Conservation (phyloP, 2,329 filamentous ascomycete genomes). For the Colletotrichum plurivorum region DNA sequence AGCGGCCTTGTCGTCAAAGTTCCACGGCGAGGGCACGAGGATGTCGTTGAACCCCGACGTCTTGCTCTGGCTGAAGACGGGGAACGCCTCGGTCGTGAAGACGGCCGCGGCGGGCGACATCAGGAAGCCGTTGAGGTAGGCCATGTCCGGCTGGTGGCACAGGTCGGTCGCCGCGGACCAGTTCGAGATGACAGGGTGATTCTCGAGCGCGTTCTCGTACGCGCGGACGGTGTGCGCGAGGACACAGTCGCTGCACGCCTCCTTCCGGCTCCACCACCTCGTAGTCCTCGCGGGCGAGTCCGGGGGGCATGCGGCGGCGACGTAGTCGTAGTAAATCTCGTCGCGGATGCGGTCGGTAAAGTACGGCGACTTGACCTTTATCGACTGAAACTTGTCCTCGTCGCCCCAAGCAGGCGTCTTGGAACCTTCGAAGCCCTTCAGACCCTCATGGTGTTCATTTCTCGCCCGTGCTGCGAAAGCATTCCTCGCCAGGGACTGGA, state of each 20-base stretch:
- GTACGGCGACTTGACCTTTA: slow-evolving; percentile 26
- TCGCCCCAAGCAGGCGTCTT: slow-evolving; percentile 38
- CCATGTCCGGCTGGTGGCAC: slow-evolving; percentile 64
- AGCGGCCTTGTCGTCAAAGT: slow-evolving; percentile 53
- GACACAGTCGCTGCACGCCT: slow-evolving; percentile 50
- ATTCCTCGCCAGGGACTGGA: neutral
- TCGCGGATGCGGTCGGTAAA: slow-evolving; percentile 43
- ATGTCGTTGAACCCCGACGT: slow-evolving; percentile 68
- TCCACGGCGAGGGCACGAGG: slow-evolving; percentile 53
- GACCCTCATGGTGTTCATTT: neutral
- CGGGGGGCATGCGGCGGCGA: slow-evolving; percentile 60
- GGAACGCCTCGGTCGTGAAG: slow-evolving; percentile 58
- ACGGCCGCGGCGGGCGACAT: slow-evolving; percentile 52
- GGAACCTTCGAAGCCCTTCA: slow-evolving; percentile 10
- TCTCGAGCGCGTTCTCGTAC: slow-evolving; percentile 45
- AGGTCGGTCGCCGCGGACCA: slow-evolving; percentile 52
- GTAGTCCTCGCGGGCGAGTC: slow-evolving; percentile 57
- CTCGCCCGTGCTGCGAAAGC: slow-evolving; percentile 1
- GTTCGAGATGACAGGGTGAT: slow-evolving; percentile 54
- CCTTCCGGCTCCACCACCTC: slow-evolving; percentile 57
- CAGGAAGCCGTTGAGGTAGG: slow-evolving; percentile 66
- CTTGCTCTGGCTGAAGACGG: slow-evolving; percentile 70
- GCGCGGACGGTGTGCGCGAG: slow-evolving; percentile 52
- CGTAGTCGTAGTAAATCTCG: slow-evolving; percentile 53
- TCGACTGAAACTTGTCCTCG: neutral